phyloP scores from a whole-genome alignment of 2,329 filamentous ascomycete genomes.

The Colletotrichum abscissum region DNA sequence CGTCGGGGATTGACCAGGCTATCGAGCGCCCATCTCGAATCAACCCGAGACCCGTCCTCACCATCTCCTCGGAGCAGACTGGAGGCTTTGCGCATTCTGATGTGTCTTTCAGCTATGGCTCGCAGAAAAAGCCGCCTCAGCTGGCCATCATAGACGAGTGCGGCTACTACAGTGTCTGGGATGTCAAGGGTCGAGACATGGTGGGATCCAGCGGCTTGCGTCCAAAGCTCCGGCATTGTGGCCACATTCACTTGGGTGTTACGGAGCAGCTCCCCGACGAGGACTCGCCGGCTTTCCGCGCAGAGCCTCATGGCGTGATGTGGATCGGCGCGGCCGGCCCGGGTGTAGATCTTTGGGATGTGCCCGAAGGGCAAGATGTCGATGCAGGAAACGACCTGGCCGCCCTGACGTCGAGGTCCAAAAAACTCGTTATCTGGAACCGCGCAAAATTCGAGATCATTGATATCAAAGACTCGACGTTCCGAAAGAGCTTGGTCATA shows the following conservation, averaged over 20 bases:
- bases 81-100: constrained; percentile 69
- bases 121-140: constrained; percentile 62
- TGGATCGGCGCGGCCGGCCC: constrained; percentile 49
- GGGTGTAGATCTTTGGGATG: constrained; percentile 40
- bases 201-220: constrained; percentile 47
- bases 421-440: constrained; percentile 50
- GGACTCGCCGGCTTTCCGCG: constrained; percentile 40
- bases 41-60: constrained; percentile 64
- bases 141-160: constrained; percentile 73
- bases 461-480: constrained; percentile 47
- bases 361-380: constrained; percentile 28
- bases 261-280: constrained; percentile 46
- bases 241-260: constrained; percentile 56
- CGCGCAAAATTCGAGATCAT: constrained; percentile 47
- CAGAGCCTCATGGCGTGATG: constrained; percentile 55
- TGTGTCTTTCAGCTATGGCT: constrained; percentile 70
- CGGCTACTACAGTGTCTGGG: constrained; percentile 77
- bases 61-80: constrained; percentile 62
- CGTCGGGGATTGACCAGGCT: constrained; percentile 27
- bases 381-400: constrained; percentile 14
- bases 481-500: constrained; percentile 38
- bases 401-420: constrained; percentile 27
- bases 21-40: constrained; percentile 60
- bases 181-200: constrained; percentile 56
- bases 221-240: constrained; percentile 50